Evolutionary conservation across 1,284 basidiomycete genomes (phyloP).

Genomic region (Ganoderma boninense): DNA sequence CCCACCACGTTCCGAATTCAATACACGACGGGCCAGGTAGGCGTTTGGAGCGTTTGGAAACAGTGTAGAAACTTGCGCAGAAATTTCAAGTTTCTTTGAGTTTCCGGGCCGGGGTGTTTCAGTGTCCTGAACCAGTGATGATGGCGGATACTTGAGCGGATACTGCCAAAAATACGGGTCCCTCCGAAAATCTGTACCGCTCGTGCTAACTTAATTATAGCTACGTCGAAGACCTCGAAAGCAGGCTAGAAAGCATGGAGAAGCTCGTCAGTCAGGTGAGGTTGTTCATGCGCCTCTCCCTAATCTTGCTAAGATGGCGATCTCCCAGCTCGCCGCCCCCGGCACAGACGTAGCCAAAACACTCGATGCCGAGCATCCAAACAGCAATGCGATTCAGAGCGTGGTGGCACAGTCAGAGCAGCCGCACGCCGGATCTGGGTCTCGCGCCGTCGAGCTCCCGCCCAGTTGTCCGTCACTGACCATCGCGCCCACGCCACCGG

Average conservation of each 20-base stretch:
- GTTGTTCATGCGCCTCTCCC: slow-evolving; percentile 2
- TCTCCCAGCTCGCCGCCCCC: slow-evolving; percentile 48
- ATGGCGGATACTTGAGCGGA: too few relatives aligned
- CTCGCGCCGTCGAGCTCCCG: slow-evolving; percentile 18
- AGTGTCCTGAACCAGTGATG: too few relatives aligned
- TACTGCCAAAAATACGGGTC: too few relatives aligned
- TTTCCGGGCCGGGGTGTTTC: too few relatives aligned
- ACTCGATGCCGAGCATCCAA: slow-evolving; percentile 29
- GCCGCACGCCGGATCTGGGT: slow-evolving; percentile 13
- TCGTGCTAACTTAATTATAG: slow-evolving; percentile 44
- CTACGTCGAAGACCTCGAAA: slow-evolving; percentile 78
- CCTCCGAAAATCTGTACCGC: too few relatives aligned
- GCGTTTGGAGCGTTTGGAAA: too few relatives aligned
- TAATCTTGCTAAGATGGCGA: not conserved
- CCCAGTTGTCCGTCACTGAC: slow-evolving; percentile 9
- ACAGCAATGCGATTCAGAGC: slow-evolving; percentile 21
- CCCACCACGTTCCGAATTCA: too few relatives aligned
- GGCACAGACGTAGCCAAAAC: slow-evolving; percentile 52
- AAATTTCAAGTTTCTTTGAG: too few relatives aligned
- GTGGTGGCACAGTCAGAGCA: too few relatives aligned
- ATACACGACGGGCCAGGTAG: too few relatives aligned
- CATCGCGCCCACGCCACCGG: slow-evolving; percentile 22
- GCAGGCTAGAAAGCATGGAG: slow-evolving; percentile 76
- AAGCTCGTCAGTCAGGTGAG: slow-evolving; percentile 64
- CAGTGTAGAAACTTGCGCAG: too few relatives aligned